These are phyloP conservation scores for Allomyces javanicus DNA, from an alignment of 192 early-diverging fungal species.

Conservation along the genomic window DNA sequence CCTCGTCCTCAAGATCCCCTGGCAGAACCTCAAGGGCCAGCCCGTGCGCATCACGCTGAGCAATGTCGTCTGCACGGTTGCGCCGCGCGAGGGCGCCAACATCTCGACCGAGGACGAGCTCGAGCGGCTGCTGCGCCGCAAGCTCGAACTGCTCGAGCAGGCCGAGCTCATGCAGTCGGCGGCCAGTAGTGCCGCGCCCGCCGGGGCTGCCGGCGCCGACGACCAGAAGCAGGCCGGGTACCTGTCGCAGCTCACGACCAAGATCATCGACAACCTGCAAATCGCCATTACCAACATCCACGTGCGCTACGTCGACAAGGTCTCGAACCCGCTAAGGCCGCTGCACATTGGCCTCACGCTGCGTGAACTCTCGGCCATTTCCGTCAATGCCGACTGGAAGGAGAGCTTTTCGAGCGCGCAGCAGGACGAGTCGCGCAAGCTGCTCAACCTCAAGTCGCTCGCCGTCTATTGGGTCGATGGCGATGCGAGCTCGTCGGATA, in stretches of 20 bases:
- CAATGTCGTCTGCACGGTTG: constrained; percentile 71
- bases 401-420: constrained; percentile 61
- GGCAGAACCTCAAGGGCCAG: constrained; percentile 87
- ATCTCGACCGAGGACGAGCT: constrained; percentile 69
- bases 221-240: constrained; percentile 65
- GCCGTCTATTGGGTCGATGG: not conserved
- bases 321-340: constrained; percentile 52
- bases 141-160: constrained; percentile 64
- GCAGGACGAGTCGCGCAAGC: constrained; percentile 66
- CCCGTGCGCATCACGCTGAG: constrained; percentile 77
- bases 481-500: constrained; percentile 27
- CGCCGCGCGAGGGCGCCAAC: constrained; percentile 49
- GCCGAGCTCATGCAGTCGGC: constrained; percentile 31
- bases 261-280: constrained; percentile 92
- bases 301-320: constrained; percentile 78
- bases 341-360: constrained; percentile 81
- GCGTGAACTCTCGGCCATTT: constrained; percentile 72
- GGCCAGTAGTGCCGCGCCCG: too few species aligned
- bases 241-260: constrained; percentile 68
- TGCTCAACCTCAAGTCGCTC: constrained; percentile 18
- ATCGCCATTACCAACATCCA: constrained; percentile 90
- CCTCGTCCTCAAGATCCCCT: constrained; percentile 82
- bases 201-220: constrained; percentile 11
- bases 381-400: constrained; percentile 70
- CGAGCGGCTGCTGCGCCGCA: constrained; percentile 50